These are phyloP conservation scores for Purpureocillium lavendulum DNA, from an alignment of 2,329 filamentous ascomycete genomes.

Conservation along the genomic window DNA sequence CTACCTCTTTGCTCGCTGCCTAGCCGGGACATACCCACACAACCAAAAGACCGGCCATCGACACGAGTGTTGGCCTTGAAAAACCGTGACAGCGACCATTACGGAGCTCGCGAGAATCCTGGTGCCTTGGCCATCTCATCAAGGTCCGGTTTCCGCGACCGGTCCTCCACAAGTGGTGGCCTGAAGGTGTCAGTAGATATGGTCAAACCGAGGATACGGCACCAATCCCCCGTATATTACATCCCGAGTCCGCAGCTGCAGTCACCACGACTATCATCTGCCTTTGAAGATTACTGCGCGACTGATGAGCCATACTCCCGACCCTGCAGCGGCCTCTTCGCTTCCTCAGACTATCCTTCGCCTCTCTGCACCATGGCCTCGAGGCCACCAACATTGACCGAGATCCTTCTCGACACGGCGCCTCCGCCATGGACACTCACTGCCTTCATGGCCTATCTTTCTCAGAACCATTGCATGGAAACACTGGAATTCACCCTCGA, in stretches of 20 bases:
- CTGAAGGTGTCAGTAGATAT: conserved; percentile 20
- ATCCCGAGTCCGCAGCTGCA: conserved; percentile 31
- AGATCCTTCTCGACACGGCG: conserved; percentile 81
- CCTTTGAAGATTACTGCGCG: conserved; percentile 38
- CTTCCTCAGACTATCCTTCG: conserved; percentile 30
- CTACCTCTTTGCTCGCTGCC: conserved; percentile 5
- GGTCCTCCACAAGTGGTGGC: no score
- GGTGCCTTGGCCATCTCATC: no score
- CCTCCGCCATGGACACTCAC: conserved; percentile 82
- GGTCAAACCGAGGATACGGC: conserved; percentile 37
- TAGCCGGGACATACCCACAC: neutral
- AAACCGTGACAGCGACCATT: no score
- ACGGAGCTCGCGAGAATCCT: no score
- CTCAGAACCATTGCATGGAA: conserved; percentile 94
- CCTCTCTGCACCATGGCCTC: conserved; percentile 17
- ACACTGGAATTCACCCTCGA: conserved; percentile 96
- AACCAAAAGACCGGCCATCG: no score
- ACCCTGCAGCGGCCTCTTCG: conserved; percentile 38
- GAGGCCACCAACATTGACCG: conserved; percentile 61
- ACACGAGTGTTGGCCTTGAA: no score
- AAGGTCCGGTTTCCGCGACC: no score
- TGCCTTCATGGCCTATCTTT: conserved; percentile 94
- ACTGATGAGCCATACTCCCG: conserved; percentile 31
- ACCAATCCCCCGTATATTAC: conserved; percentile 33
- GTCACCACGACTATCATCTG: conserved; percentile 35